These are phyloP conservation scores for Entonaema liquescens DNA, from an alignment of 495 filamentous ascomycete genomes.

Conservation along the genomic window DNA sequence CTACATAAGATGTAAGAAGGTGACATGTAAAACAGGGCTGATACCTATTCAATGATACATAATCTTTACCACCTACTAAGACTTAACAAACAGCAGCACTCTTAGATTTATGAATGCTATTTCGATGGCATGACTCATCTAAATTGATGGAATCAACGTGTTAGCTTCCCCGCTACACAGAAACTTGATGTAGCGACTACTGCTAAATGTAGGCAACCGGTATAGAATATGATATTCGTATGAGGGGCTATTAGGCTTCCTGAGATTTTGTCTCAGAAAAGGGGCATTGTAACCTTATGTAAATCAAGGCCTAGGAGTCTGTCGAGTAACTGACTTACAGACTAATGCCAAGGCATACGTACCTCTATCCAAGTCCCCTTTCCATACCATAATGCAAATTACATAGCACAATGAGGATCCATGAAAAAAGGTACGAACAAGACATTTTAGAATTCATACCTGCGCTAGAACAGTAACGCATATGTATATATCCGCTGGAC, in stretches of 20 bases:
- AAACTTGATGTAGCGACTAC: background rate
- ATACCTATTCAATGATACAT: background rate
- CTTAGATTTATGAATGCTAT: too few species aligned
- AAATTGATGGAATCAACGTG: background rate
- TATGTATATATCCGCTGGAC: constrained; percentile 6
- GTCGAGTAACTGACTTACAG: too few species aligned
- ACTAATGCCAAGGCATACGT: too few species aligned
- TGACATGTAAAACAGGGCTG: background rate
- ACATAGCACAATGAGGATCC: background rate
- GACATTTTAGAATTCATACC: background rate
- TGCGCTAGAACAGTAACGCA: background rate
- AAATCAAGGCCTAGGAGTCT: background rate
- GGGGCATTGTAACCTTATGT: background rate
- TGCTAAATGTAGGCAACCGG: background rate
- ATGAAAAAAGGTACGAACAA: background rate
- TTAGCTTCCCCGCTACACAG: background rate
- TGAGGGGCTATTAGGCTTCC: background rate
- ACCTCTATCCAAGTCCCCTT: background rate
- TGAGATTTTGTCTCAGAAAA: background rate
- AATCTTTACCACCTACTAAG: too few species aligned
- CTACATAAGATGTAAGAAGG: background rate
- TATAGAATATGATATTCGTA: background rate
- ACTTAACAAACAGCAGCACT: background rate
- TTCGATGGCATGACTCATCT: background rate
- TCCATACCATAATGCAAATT: background rate